Evolutionary conservation across 2,329 filamentous ascomycete species (phyloP), one percentile per base, ranked within the genome.

Genomic region (Epichloe aotearoae): DNA sequence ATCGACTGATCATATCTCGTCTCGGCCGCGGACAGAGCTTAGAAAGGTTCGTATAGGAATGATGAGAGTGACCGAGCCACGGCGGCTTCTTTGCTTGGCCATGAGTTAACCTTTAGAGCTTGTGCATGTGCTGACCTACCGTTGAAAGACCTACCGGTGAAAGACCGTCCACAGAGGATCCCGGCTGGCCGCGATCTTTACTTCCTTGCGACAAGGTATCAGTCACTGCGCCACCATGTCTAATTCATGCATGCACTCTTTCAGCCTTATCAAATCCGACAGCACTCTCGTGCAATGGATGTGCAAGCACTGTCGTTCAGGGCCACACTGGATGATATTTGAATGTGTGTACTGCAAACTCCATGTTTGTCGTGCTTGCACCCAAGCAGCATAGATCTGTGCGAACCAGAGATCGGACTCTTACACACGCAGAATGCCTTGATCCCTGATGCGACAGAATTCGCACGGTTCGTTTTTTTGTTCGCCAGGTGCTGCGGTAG

Each of bases 321-420:
- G 80, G 1, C 80, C 80, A 48, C 76, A 81, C 65, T 84, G 80
- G 78, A 76, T 75, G 66, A 84, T 86, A 59, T 84, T 77, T 56
- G 79, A 85, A 64, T 86, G 82, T 68, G 71, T 74, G 54, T 83
- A 82, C 63, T 86, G 82, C 75, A 80, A 81, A 63, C 67, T 83
- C 47, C 80, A 84, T 66, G 73, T 77, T 33, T 85, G 82, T 64
- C 72, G 79, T 49, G 66, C 72, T 26, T 84, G 82, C 62, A 72
- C 73, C 45, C 69, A 76, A 49, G 56, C 61, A 46, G 58, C 56
- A 46, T 66, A 52, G 38, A 41, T 41, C 12, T 8, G 19, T 37
- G 17, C 34, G 34, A 42, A 49, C n/a, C 10, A 10, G 8, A 15
- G 6, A 36, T 20, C 17, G 15, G 46, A 39, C 14, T 4, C 36